Evolutionary conservation across 2,329 filamentous ascomycete genomes (phyloP), one percentile per base, ranked within the genome.

Genomic region (Cytospora mali): DNA sequence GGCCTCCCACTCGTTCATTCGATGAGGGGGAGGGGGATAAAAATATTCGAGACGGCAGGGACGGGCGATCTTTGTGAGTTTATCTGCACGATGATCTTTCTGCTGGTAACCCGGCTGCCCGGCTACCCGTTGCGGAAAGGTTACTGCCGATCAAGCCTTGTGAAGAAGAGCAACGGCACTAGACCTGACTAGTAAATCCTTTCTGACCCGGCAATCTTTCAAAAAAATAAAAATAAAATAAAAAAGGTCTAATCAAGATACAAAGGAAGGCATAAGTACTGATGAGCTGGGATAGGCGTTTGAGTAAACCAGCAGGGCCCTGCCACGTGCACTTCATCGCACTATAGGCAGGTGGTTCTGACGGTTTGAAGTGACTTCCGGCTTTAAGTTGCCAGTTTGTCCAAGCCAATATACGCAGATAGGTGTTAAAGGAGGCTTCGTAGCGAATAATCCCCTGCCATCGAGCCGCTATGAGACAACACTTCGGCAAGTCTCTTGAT

Each of bases 1-100:
- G 62, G 62, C 62, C 62, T 64, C 62, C 62, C 51, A 55, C 54
- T 29, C n/a, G 16, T 29, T 55, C 7, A 62, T 62, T 64, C 54
- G 62, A 51, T 13, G 48, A 51, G 28, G 25, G 54, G n/a, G 35
- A n/a, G 1, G 23, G 16, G 28, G 52, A 54, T 25, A 55, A 55
- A 46, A 23, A 31, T 11, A 21, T 27, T 33, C 49, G 42, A 33
- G 49, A 31, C 42, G 31, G 46, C 27, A 33, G 42, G 27, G 49
- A 31, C 42, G 31, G 46, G 49, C 33, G 57, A 59, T 59, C 57
- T 59, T 35, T 53, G 51, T 59, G 46, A 60, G 50, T 48, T 60
- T 35, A 54, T 60, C 57, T 60, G 57, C 50, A 35, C 50, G 57
- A 51, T 39, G 61, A 62, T 59, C 35, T 62, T 39, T 11, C 2